A percentile compares a stretch with the other conserved stretches of the same genome.
Conservation (phyloP, 768 basidiomycete genomes). For the Melanogaster broomeanus region DNA sequence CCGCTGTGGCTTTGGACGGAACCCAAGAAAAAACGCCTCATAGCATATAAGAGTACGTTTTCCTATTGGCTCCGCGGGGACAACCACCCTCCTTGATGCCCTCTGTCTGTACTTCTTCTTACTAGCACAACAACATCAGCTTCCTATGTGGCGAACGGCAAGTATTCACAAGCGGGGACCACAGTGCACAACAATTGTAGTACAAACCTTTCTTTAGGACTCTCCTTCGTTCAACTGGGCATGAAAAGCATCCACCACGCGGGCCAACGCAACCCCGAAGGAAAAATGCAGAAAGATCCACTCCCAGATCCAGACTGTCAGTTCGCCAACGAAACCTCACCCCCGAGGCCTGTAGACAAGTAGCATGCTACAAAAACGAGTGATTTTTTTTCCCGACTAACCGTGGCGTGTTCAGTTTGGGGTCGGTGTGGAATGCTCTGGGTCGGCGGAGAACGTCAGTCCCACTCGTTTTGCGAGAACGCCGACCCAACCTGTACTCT, state of each 20-base stretch:
- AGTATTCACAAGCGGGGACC: conserved; percentile 54
- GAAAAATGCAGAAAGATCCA: background rate
- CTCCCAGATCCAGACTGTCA: conserved; percentile 4
- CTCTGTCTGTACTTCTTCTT: background rate
- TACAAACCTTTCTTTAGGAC: background rate
- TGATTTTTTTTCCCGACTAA: conserved; percentile 62
- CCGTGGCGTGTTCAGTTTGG: conserved; percentile 77
- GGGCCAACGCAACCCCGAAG: conserved; percentile 4
- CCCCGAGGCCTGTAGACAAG: conserved; percentile 27
- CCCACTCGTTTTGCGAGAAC: background rate
- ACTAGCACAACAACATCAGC: conserved; percentile 65
- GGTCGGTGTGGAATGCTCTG: conserved; percentile 78
- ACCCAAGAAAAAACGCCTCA: conserved; percentile 17
- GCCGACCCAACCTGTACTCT: background rate
- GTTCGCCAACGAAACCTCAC: conserved; percentile 14
- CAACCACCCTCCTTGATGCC: background rate
- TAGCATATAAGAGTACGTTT: conserved; percentile 32
- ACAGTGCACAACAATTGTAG: conserved; percentile 69
- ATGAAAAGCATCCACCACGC: conserved; percentile 48
- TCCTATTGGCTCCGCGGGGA: background rate
- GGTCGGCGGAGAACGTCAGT: conserved; percentile 46
- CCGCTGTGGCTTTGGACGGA: conserved; percentile 15
- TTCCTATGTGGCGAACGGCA: conserved; percentile 47
- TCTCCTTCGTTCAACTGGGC: background rate
- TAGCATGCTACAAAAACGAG: conserved; percentile 42